Conservation (phyloP, 2,329 filamentous ascomycete genomes). For the Aspergillus sp. region DNA sequence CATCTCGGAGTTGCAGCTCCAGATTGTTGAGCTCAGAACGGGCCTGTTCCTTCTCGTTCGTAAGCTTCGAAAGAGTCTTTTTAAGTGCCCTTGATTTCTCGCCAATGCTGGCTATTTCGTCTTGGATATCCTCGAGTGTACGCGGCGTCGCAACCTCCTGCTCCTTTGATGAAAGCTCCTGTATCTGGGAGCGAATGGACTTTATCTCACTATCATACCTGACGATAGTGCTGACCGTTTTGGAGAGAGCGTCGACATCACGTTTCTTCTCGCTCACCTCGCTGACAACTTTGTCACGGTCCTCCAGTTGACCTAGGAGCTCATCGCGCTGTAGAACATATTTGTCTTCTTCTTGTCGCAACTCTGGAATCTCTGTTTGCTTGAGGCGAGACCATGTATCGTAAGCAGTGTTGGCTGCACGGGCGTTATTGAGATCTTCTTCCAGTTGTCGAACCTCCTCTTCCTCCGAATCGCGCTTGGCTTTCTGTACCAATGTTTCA, state of each 20-base stretch:
- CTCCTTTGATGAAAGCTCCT: conserved; percentile 73
- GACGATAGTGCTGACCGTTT: conserved; percentile 73
- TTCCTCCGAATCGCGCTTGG: conserved; percentile 57
- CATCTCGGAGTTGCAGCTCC: conserved; percentile 75
- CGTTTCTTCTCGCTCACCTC: conserved; percentile 64
- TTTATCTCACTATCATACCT: conserved; percentile 71
- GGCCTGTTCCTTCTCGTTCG: conserved; percentile 68
- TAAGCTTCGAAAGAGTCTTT: conserved; percentile 63
- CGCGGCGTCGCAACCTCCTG: conserved; percentile 64
- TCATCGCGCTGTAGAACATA: conserved; percentile 62
- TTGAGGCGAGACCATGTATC: conserved; percentile 72
- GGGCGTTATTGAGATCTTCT: conserved; percentile 61
- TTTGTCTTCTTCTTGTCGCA: conserved; percentile 63
- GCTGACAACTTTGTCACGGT: conserved; percentile 65
- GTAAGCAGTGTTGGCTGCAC: conserved; percentile 64
- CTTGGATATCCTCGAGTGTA: conserved; percentile 80
- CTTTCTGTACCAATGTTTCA: conserved; percentile 53
- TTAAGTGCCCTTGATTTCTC: conserved; percentile 68
- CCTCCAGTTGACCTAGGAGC: conserved; percentile 63
- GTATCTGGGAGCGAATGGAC: conserved; percentile 70
- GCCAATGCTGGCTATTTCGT: conserved; percentile 65
- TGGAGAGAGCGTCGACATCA: conserved; percentile 73
- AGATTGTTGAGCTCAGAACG: conserved; percentile 67
- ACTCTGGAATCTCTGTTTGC: conserved; percentile 65
- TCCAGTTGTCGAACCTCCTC: conserved; percentile 63